Evolutionary conservation across 352 stramenopile genomes (phyloP).

Genomic region (Peronospora belbahrii): DNA sequence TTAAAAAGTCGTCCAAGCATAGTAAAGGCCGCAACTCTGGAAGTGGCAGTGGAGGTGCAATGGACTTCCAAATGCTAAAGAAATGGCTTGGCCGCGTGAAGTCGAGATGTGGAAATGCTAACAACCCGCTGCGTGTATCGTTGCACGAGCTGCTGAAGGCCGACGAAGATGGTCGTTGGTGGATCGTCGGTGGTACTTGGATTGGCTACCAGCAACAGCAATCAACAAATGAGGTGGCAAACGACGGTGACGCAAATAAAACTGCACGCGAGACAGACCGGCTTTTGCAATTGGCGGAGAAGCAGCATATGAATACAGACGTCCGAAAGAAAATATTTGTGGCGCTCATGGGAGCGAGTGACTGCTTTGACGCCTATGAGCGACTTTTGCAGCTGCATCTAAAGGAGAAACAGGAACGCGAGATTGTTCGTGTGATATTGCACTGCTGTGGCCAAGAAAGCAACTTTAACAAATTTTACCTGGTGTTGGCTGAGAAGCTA

Average conservation of each 20-base stretch:
- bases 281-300: constrained; percentile 88
- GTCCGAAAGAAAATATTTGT: constrained; percentile 93
- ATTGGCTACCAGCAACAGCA: constrained; percentile 54
- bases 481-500: constrained; percentile 88
- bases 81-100: constrained; percentile 95
- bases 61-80: constrained; percentile 74
- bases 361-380: constrained; percentile 95
- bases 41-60: constrained; percentile 22
- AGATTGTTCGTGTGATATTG: constrained; percentile 92
- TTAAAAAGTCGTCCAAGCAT: constrained; percentile 93
- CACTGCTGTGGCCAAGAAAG: constrained; percentile 86
- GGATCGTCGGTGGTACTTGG: constrained; percentile 94
- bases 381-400: constrained; percentile 87
- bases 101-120: constrained; percentile 68
- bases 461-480: constrained; percentile 95
- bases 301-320: constrained; percentile 97
- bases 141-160: constrained; percentile 69
- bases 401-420: constrained; percentile 88
- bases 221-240: constrained; percentile 26
- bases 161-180: constrained; percentile 91
- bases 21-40: constrained; percentile 53
- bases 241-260: constrained; percentile 11
- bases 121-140: constrained; percentile 64
- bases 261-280: constrained; percentile 40
- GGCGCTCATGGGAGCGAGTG: constrained; percentile 92